Percentiles rank a stretch among this genome's conserved stretches.
Evolutionary conservation across 2,329 filamentous ascomycete species (phyloP).

Genomic region (Kalmusia sp.): DNA sequence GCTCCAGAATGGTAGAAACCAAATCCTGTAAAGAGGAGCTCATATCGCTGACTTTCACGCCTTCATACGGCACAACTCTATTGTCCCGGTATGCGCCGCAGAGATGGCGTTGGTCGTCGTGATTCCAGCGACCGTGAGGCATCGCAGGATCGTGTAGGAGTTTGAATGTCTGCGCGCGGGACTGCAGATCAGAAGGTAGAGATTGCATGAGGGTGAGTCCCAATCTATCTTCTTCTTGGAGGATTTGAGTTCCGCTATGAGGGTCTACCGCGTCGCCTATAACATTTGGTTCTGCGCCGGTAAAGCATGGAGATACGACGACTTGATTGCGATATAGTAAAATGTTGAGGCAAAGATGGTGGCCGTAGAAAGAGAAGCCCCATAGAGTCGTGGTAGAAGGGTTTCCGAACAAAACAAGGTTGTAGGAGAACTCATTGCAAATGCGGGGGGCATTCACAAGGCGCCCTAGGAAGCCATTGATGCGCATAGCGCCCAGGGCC

Average conservation of each 20-base stretch:
- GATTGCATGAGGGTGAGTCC: conserved; percentile 74
- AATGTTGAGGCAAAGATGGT: conserved; percentile 76
- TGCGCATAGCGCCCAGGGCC: conserved; percentile 71
- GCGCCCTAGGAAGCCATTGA: conserved; percentile 77
- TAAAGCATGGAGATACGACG: conserved; percentile 76
- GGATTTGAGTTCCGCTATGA: conserved; percentile 68
- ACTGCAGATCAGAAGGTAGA: conserved; percentile 57
- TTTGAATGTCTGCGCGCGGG: conserved; percentile 63
- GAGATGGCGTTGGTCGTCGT: conserved; percentile 79
- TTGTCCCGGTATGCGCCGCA: conserved; percentile 83
- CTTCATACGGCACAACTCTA: conserved; percentile 74
- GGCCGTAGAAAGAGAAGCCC: conserved; percentile 79
- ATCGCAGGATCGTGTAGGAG: conserved; percentile 69
- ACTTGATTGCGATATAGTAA: conserved; percentile 72
- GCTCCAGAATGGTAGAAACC: conserved; percentile 64
- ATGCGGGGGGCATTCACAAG: conserved; percentile 67
- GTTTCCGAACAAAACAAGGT: conserved; percentile 73
- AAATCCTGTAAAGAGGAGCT: conserved; percentile 57
- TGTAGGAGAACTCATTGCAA: conserved; percentile 79
- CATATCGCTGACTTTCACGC: conserved; percentile 63
- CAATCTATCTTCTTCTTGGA: conserved; percentile 68
- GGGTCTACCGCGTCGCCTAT: conserved; percentile 66
- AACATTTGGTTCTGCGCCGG: conserved; percentile 78
- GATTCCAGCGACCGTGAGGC: conserved; percentile 75
- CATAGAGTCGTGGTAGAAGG: conserved; percentile 67